phyloP scores from a whole-genome alignment of 1,284 basidiomycete genomes.

The Peniophora sp. region DNA sequence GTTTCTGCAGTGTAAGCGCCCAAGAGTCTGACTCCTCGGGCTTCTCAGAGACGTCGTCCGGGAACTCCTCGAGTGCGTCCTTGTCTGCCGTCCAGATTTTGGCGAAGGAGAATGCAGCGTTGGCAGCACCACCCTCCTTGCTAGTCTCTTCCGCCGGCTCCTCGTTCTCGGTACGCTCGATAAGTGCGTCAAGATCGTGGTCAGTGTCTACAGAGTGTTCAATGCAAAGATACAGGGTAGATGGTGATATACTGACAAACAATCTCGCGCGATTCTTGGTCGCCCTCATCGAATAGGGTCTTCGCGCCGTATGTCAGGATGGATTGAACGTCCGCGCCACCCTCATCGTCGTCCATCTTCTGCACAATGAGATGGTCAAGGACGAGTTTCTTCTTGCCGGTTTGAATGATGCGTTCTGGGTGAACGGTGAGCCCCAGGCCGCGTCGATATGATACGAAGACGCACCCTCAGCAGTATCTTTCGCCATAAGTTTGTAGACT shows the following conservation, averaged over 20 bases:
- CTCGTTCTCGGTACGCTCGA: slow-evolving; percentile 76
- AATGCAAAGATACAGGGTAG: slow-evolving; percentile 1
- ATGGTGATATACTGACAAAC: slow-evolving; percentile 37
- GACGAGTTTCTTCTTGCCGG: slow-evolving; percentile 85
- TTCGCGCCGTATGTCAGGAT: slow-evolving; percentile 81
- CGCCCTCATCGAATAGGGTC: slow-evolving; percentile 63
- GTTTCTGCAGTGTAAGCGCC: slow-evolving; percentile 61
- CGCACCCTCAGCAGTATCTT: slow-evolving; percentile 80
- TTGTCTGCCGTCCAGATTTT: slow-evolving; percentile 83
- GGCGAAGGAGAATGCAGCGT: slow-evolving; percentile 70
- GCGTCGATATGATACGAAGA: background rate
- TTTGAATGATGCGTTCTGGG: slow-evolving; percentile 78
- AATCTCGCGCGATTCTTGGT: slow-evolving; percentile 52
- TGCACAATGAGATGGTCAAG: slow-evolving; percentile 90
- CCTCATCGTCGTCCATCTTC: slow-evolving; percentile 80
- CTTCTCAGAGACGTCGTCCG: slow-evolving; percentile 33
- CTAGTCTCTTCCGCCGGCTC: slow-evolving; percentile 44
- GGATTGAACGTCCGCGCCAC: slow-evolving; percentile 68
- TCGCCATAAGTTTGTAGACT: slow-evolving; percentile 90
- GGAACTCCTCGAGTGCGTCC: slow-evolving; percentile 59
- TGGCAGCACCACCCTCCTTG: slow-evolving; percentile 16
- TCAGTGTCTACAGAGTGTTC: slow-evolving; percentile 51
- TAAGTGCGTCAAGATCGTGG: slow-evolving; percentile 72
- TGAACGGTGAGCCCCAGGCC: slow-evolving; percentile 3
- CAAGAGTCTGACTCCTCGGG: slow-evolving; percentile 64